Conservation (phyloP, 2,329 filamentous ascomycete species). For the Fusarium pseudocircinatum region DNA sequence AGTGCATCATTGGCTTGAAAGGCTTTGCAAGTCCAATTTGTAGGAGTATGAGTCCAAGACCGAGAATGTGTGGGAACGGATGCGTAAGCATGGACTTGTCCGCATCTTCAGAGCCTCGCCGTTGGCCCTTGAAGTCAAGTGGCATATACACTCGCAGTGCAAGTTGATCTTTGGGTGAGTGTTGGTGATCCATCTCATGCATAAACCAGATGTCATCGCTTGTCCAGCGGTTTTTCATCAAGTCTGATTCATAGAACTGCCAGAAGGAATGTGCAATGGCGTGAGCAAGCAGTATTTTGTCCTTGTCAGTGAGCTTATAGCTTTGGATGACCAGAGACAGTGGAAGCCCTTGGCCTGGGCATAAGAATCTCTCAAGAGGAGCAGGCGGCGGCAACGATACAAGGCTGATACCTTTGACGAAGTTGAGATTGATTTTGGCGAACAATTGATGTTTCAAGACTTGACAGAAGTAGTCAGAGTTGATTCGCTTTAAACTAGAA, state of each 20-base stretch:
- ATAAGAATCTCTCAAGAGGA: not conserved
- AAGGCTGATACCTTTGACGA: not conserved
- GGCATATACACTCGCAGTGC: not conserved
- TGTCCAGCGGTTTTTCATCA: rapidly evolving
- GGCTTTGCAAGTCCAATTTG: not conserved
- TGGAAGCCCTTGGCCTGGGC: not conserved
- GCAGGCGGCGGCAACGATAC: not conserved
- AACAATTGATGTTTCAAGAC: rapidly evolving
- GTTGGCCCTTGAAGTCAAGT: rapidly evolving
- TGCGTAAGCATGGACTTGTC: not conserved
- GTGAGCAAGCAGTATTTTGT: not conserved
- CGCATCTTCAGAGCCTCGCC: rapidly evolving
- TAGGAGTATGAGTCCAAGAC: not conserved
- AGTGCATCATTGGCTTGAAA: rapidly evolving
- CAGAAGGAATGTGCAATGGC: not conserved
- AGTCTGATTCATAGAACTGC: not conserved
- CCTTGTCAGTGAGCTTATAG: not conserved
- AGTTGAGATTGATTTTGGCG: not conserved
- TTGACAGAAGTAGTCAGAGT: not conserved
- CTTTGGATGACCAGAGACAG: rapidly evolving
- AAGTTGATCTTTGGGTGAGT: rapidly evolving
- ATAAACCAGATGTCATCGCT: not conserved
- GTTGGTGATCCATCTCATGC: not conserved
- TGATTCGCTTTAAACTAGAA: rapidly evolving
- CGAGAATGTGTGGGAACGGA: not conserved